Evolutionary conservation across 805 yeast genomes (phyloP), one percentile per base, ranked within the genome.

Genomic region (Wickerhamomyces bisporus): DNA sequence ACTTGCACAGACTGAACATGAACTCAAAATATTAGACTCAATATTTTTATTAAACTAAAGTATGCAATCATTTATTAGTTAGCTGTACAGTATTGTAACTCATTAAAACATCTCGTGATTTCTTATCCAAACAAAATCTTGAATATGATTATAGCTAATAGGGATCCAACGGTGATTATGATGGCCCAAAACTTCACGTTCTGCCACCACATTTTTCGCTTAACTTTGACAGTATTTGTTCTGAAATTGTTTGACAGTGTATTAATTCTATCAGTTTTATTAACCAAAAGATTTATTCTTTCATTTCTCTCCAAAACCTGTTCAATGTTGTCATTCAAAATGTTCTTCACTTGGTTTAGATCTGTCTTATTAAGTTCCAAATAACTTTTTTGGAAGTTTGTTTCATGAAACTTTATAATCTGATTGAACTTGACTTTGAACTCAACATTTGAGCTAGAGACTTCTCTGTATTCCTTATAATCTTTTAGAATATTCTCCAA

Each of bases 61-160:
- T n/a, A n/a, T n/a, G n/a, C n/a, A n/a, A n/a, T n/a, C n/a, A n/a
- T n/a, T n/a, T n/a, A n/a, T n/a, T n/a, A n/a, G n/a, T n/a, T n/a
- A n/a, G n/a, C n/a, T n/a, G n/a, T n/a, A n/a, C n/a, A n/a, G n/a
- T n/a, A n/a, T n/a, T n/a, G n/a, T n/a, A n/a, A n/a, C n/a, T n/a
- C n/a, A n/a, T n/a, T n/a, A n/a, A n/a, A n/a, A n/a, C n/a, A n/a
- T n/a, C n/a, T n/a, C n/a, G n/a, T n/a, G n/a, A n/a, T n/a, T 16
- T 13, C 5, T 20, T 16, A 30, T 7, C 25, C 25, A n/a, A 30
- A 30, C 19, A 30, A 13, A 12, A 30, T 7, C 20, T 19, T 20
- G 5, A 30, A 86, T 55, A 81, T 80, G 4, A 86, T 86, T 61
- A 74, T 77, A 28, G 72, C 81, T 1, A 87, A 70, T 53, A 86